Conservation (phyloP, 352 stramenopile genomes). For the Phytophthora meadii region DNA sequence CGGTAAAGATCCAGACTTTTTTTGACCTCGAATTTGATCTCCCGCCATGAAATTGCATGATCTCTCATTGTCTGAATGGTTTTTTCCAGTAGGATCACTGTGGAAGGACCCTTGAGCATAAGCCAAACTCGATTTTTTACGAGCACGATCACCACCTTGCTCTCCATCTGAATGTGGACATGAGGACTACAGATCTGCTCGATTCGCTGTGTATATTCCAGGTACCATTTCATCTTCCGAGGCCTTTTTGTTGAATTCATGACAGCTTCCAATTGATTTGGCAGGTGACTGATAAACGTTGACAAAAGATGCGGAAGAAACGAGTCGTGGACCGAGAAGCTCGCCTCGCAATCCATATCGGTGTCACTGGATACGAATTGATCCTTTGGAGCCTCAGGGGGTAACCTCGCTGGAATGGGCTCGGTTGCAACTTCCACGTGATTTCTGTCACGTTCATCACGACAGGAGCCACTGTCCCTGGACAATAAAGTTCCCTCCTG, state of each 20-base stretch:
- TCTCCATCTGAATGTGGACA: constrained; percentile 37
- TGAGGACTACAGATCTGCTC: constrained; percentile 34
- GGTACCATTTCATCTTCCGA: constrained; percentile 67
- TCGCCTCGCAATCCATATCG: constrained; percentile 28
- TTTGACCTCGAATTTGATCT: constrained; percentile 48
- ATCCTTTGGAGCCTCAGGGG: background rate
- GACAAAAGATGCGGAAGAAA: constrained; percentile 52
- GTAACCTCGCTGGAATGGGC: background rate
- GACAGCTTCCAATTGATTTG: constrained; percentile 41
- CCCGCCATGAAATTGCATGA: constrained; percentile 46
- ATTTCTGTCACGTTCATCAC: background rate
- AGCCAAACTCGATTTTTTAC: constrained; percentile 58
- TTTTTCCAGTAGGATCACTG: constrained; percentile 38
- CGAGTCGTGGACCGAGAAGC: constrained; percentile 56
- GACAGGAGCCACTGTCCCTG: background rate
- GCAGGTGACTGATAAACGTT: constrained; percentile 53
- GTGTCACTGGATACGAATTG: background rate
- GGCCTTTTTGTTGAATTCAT: constrained; percentile 62
- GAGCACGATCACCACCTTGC: constrained; percentile 27
- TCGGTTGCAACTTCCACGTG: background rate
- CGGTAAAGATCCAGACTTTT: constrained; percentile 25
- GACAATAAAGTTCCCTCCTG: background rate
- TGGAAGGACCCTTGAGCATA: constrained; percentile 38
- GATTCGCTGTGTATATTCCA: constrained; percentile 54
- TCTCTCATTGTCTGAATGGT: constrained; percentile 45